These are phyloP conservation scores for Sarocladium strictum DNA, from an alignment of 2,329 filamentous ascomycete species.

Conservation along the genomic window DNA sequence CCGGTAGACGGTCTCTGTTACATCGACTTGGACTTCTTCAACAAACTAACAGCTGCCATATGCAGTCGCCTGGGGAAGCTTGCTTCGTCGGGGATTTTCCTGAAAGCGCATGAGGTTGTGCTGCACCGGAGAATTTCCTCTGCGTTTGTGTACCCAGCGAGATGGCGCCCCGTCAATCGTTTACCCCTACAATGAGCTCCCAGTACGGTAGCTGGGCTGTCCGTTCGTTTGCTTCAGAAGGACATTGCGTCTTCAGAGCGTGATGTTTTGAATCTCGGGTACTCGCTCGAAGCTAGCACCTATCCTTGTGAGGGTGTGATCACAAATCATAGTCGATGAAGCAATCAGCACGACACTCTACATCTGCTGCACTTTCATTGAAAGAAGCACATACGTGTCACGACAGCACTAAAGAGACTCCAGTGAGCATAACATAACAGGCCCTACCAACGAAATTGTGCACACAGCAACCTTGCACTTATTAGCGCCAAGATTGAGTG, in stretches of 20 bases:
- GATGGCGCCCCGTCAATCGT: not conserved
- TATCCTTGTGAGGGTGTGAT: not conserved
- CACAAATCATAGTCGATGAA: too few relatives aligned
- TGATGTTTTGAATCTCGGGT: slow-evolving; percentile 4
- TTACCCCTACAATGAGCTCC: not conserved
- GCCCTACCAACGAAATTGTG: too few relatives aligned
- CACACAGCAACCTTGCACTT: not conserved
- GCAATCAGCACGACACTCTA: too few relatives aligned
- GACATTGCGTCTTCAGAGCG: not conserved
- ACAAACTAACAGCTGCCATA: not conserved
- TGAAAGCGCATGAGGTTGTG: slow-evolving; percentile 9
- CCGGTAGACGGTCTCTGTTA: too few relatives aligned
- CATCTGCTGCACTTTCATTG: too few relatives aligned
- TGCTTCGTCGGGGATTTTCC: slow-evolving; percentile 6
- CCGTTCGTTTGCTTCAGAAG: not conserved
- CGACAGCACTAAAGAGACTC: too few relatives aligned
- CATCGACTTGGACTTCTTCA: not conserved
- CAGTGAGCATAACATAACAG: too few relatives aligned
- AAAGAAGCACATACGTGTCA: too few relatives aligned
- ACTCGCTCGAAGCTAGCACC: not conserved
- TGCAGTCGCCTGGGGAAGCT: not conserved
- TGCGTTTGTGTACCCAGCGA: slow-evolving; percentile 5
- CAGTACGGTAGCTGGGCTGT: not conserved
- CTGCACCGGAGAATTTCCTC: slow-evolving; percentile 8
- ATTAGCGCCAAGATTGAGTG: not conserved